Base-by-base conservation (phyloP, 1,284 basidiomycete species). In the Malassezia nana region DNA sequence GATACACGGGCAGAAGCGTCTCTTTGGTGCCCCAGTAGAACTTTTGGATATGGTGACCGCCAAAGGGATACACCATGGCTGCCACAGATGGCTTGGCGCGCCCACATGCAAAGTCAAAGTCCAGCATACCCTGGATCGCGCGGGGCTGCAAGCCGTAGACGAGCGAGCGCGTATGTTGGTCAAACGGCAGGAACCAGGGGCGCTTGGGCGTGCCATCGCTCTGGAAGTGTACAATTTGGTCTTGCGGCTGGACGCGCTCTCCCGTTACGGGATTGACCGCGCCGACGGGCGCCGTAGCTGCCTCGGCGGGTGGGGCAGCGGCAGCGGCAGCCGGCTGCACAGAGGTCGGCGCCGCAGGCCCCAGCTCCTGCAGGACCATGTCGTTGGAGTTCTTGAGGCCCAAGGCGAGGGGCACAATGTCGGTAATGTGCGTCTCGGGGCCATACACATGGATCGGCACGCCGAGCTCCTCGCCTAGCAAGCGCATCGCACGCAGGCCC, bases 21-120 rank as follows among this genome's bases (percentile, higher is more conserved):
- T 98, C 92, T 80, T 89, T 91, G 56, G 94, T 98, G 58, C 92
- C 92, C 92, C 92, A 98, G 82, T 98, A 77, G 82, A 95, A 94
- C 81, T 98, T 98, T 78, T 98, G 92, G 77, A 96, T 94, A 79
- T 96, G 92, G 79, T 96, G 92, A 29, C 92, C 92, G 75, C 92
- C 92, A 78, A 98, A 98, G 74, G 94, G 94, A 78, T 98, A 98
- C 77, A 98, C 95, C 92, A 98, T 98, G 51, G 94, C 92, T 33
- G 92, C 92, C 62, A 98, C 92, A 50, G 85, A 89, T 44, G 92
- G 91, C n/a, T 84, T 82, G 59, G 82, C 77, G 62, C 94, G 87
- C 29, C 92, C 92, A 77, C 94, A 98, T 15, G 89, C 89, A 79
- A 86, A 98, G 81, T 98, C 92, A 69, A 98, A 98, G 82, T 98